Conservation (phyloP, 2,329 filamentous ascomycete species). For the Colletotrichum gloeosporioides region DNA sequence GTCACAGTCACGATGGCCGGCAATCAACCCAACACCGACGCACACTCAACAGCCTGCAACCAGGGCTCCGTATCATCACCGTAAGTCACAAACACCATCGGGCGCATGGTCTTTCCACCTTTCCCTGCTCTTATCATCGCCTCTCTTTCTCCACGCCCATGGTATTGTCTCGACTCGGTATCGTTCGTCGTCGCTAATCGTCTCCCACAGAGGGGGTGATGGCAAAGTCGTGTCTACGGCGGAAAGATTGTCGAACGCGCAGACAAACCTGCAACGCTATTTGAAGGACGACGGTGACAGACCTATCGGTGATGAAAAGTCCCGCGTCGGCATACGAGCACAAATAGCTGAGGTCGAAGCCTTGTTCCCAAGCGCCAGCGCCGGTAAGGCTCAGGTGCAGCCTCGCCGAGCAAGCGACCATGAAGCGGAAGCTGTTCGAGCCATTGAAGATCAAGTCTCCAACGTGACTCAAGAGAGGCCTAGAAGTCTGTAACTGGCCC, state of each 20-base stretch:
- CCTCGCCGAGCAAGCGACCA: neutral
- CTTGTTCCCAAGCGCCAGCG: neutral
- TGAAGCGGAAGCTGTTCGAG: neutral
- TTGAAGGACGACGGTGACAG: neutral
- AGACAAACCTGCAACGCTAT: neutral
- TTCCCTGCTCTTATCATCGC: neutral
- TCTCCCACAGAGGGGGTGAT: neutral
- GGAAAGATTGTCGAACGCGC: neutral
- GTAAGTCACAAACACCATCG: neutral
- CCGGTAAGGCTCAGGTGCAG: neutral
- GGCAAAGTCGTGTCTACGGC: neutral
- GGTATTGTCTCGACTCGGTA: neutral
- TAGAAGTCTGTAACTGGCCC: neutral
- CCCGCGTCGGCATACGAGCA: neutral
- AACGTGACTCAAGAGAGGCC: neutral
- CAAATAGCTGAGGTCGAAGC: neutral
- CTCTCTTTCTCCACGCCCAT: neutral
- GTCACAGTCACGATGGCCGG: neutral
- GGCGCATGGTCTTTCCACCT: neutral
- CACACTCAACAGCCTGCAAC: neutral
- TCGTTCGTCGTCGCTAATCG: neutral
- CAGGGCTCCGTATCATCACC: neutral
- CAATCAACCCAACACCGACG: neutral
- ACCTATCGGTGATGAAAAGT: neutral
- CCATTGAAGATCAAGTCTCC: neutral